Base-by-base conservation (phyloP, 768 basidiomycete genomes). In the Auricularia heimuer region DNA sequence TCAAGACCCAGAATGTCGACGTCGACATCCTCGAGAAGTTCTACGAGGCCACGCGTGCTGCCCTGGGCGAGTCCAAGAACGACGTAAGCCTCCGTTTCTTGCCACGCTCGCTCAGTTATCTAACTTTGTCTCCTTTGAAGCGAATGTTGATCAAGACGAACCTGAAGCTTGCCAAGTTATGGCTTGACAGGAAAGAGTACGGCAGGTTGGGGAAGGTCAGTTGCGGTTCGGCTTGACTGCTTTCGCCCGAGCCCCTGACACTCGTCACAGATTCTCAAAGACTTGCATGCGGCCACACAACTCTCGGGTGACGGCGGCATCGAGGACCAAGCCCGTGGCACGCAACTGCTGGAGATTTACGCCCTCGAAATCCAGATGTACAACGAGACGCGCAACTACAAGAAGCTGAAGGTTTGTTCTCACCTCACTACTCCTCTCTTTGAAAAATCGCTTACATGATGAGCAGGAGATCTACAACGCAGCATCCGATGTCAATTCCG, bases 321-420 rank as follows among this genome's bases (percentile, higher is more conserved):
- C 69, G 88, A 92, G 71, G 96, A 96, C 56, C 95, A 97, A 74
- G 77, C 78, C 21, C 87, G 90, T 62, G 95, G 95, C 12, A 97
- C 96, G 1, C 88, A 97, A 67, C 81, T 98, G 10, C 83, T 98
- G 34, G 97, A 99, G 76, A 94, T 98, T 45, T 98, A 98, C 71
- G 96, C 97, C 1, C 85, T 98, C 51, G 97, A 99, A 75, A 99
- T 99, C 65, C 95, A 98, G 73, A 99, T 99, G 97, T 94, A 98
- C 78, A 95, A 94, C 69, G 95, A 98, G 76, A 91, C 88, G 68
- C 85, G 90, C 69, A 97, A 99, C 72, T 89, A 88, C 78, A 95
- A 95, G 79, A 98, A 98, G 75, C 82, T 98, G 61, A 96, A 98
- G 39, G 39, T 42, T 82, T 42, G 39, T 14, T 42, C 8, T 14